phyloP scores from a whole-genome alignment of 2,329 filamentous ascomycete genomes.

The Rugonectria rugulosa region DNA sequence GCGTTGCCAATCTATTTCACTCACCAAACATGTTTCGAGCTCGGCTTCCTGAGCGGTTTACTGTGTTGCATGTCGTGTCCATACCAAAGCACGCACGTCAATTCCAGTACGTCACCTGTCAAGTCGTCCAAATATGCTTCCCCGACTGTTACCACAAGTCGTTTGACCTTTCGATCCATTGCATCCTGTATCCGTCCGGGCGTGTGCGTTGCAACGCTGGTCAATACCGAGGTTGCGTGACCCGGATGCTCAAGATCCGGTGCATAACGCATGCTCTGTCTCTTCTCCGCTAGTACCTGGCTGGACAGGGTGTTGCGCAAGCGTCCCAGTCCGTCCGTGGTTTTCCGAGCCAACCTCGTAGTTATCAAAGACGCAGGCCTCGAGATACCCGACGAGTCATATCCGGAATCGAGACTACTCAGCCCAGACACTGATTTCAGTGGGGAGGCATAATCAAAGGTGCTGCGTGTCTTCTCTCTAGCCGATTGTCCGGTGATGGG shows the following conservation, averaged over 20 bases:
- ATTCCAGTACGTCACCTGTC: slow-evolving; percentile 26
- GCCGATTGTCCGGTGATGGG: slow-evolving; percentile 29
- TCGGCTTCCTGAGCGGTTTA: slow-evolving; percentile 26
- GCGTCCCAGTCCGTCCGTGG: slow-evolving; percentile 23
- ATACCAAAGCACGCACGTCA: slow-evolving; percentile 38
- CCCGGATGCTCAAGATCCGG: slow-evolving; percentile 30
- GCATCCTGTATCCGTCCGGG: neutral
- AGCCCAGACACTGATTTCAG: slow-evolving; percentile 33
- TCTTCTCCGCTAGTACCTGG: slow-evolving; percentile 27
- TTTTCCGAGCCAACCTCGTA: slow-evolving; percentile 27
- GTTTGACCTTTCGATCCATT: slow-evolving; percentile 4
- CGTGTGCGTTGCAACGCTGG: neutral
- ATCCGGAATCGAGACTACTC: slow-evolving; percentile 38
- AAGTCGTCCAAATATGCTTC: slow-evolving; percentile 29
- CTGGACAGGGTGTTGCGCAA: slow-evolving; percentile 21
- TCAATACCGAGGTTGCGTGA: slow-evolving; percentile 23
- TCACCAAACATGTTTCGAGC: slow-evolving; percentile 35
- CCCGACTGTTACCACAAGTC: slow-evolving; percentile 10
- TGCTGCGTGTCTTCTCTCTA: slow-evolving; percentile 20
- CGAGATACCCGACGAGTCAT: slow-evolving; percentile 34
- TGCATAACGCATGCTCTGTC: slow-evolving; percentile 25
- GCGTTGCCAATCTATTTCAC: slow-evolving; percentile 22
- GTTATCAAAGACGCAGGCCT: slow-evolving; percentile 30
- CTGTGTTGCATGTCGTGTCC: slow-evolving; percentile 36
- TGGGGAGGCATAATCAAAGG: slow-evolving; percentile 30